Percentiles rank a stretch among this genome's conserved stretches.
These are phyloP conservation scores for Rosa persica DNA, from an alignment of 306 rosid genomes.

Conservation along the genomic window DNA sequence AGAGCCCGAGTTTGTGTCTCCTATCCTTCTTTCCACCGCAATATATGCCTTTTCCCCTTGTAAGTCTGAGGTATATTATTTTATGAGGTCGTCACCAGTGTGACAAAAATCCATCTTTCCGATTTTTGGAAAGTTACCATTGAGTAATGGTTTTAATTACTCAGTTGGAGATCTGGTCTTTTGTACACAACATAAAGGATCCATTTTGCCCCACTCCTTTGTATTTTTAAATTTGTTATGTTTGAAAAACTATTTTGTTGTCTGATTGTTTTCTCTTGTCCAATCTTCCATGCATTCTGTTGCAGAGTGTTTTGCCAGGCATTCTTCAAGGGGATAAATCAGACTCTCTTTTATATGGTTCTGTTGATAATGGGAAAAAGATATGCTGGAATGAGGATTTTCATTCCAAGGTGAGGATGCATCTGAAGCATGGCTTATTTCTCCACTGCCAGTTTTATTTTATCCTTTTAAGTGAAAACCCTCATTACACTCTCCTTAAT, in stretches of 20 bases:
- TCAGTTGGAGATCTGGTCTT: neutral
- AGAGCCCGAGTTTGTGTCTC: neutral
- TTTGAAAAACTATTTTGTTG: neutral
- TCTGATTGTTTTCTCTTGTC: neutral
- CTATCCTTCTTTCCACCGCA: neutral
- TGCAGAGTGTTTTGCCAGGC: constrained; percentile 97
- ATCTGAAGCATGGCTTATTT: constrained; percentile 12
- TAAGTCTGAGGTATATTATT: neutral
- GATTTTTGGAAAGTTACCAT: neutral
- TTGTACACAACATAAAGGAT: neutral
- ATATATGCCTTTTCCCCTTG: neutral
- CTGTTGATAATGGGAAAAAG: constrained; percentile 98
- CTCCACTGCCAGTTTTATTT: constrained; percentile 19
- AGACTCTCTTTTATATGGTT: constrained; percentile 92
- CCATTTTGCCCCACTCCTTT: neutral
- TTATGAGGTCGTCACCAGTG: neutral
- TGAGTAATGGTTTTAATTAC: neutral
- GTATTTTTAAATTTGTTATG: neutral
- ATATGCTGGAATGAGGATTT: constrained; percentile 97
- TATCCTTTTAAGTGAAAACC: constrained; percentile 7
- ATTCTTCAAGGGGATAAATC: constrained; percentile 99
- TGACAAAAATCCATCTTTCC: neutral
- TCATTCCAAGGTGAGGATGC: constrained; percentile 82
- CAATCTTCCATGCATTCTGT: constrained; percentile 13
- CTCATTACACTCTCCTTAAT: constrained; percentile 7